Conservation (phyloP, 768 basidiomycete genomes). For the Russula olivacea region DNA sequence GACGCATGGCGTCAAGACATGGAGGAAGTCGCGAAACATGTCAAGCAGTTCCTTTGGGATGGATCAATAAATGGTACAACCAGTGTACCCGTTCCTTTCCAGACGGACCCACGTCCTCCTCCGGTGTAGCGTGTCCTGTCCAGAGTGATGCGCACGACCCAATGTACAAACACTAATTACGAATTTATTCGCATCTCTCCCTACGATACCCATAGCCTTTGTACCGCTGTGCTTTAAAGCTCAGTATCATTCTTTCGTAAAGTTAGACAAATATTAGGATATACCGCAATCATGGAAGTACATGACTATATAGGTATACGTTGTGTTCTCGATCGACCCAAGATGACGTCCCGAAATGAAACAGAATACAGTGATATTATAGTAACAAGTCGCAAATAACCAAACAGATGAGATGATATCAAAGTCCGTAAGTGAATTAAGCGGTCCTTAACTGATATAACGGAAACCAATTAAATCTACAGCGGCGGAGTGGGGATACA, state of each 20-base stretch:
- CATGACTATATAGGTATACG: not conserved
- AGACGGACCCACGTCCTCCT: not conserved
- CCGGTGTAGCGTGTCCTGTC: not conserved
- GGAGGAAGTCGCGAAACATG: slow-evolving; percentile 19
- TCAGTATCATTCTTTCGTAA: too few species aligned
- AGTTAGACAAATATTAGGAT: not conserved
- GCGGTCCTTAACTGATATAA: not conserved
- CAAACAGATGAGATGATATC: not conserved
- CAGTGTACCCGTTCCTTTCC: slow-evolving; percentile 15
- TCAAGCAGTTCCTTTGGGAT: slow-evolving; percentile 23
- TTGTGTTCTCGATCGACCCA: not conserved
- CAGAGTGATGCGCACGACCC: not conserved
- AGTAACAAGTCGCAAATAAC: not conserved
- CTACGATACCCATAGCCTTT: not conserved
- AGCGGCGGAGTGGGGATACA: not conserved
- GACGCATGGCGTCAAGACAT: slow-evolving; percentile 21
- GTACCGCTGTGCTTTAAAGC: not conserved
- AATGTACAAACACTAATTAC: not conserved
- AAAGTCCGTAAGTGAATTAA: not conserved
- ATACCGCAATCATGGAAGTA: not conserved
- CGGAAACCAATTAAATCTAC: not conserved
- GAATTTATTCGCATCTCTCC: not conserved
- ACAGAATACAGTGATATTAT: not conserved
- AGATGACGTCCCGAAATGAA: not conserved
- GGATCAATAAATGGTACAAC: slow-evolving; percentile 17